Base-by-base conservation (phyloP, 768 basidiomycete genomes). In the Termitomyces sp. region DNA sequence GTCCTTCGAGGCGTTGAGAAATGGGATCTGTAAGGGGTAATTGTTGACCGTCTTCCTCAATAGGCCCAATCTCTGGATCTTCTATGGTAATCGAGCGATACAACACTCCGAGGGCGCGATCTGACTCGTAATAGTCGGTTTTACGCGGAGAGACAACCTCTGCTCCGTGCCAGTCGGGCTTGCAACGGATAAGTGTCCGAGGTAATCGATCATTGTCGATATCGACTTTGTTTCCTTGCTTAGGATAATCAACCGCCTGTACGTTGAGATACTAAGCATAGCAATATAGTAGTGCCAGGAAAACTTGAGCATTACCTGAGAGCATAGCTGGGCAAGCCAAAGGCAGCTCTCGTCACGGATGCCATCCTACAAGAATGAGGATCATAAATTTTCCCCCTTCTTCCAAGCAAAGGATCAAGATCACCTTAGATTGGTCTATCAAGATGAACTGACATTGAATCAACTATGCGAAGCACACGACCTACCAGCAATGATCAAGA, bases 161-260 rank as follows among this genome's bases (percentile, higher is more conserved):
- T 16, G 79, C 79, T 22, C 78, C 79, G 58, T 89, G 82, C 90
- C 90, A 92, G 66, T 92, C 90, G 0, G 90, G 90, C 63, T 87
- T 91, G 67, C 79, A 83, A 18, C 77, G 76, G 46, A 90, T 88
- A 16, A 88, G 72, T 0, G 74, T 67, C 12, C 71, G 68, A 4
- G 90, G 89, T 31, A 88, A 67, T 29, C 57, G 46, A 44, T 73
- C 61, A 4, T 70, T 64, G 24, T 73, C 71, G 29, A 87, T 72
- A 49, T 85, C 72, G 26, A 90, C 86, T 2, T 83, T 79, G 37
- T 80, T 80, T 9, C 89, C 90, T 60, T 86, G 85, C 71, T 92
- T 92, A 0, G 88, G 84, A 66, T 89, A 92, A 64, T 92, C 90
- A 4, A 92, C 90, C 0, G 90, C 90, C 75, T 82, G 27, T 22